Base-by-base conservation (phyloP, 805 yeast species). In the Saturnispora diversa region DNA sequence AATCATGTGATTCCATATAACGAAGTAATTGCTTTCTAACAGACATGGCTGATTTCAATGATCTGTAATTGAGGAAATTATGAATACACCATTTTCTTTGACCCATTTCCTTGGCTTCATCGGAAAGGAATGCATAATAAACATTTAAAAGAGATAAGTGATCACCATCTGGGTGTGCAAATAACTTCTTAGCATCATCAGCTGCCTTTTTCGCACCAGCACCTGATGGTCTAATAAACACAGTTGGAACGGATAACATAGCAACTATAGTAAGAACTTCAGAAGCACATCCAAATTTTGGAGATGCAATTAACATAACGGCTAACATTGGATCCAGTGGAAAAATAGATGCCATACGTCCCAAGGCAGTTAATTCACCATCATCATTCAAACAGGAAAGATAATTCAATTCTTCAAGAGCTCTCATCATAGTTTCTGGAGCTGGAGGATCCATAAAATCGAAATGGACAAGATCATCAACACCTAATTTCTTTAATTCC, bases 381-480 rank as follows among this genome's bases (percentile, higher is more conserved):
- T 86, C 90, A 58, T 92, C 96, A 50, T 85, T 84, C 39, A 90
- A 70, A 65, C 97, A 92, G 17, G 82, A 80, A 46, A 90, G 68
- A 58, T 86, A 92, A 58, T 92, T 88, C 54, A 90, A 71, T 61
- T 90, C 98, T 62, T 90, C 98, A 47, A 90, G 68, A 0, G 97
- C 97, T 59, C 98, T 74, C 98, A 92, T 92, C 98, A 90, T 92
- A 6, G 98, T 92, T 63, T 90, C 98, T 8, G 98, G 98, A 2
- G 97, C 97, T 11, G 98, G 98, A 6, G 98, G 97, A 58, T 90
- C 98, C 95, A 90, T 90, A 58, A 92, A 90, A 60, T 92, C 98
- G 57, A 90, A 90, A 64, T 90, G 97, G 29, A 92, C 98, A 55
- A 90, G 74, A 64, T 90, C 97, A 58, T 92, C 95, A 48, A 90